Evolutionary conservation across 169 alveolate species (phyloP), one percentile per base, ranked within the genome.

Genomic region (Babesia bovis): DNA sequence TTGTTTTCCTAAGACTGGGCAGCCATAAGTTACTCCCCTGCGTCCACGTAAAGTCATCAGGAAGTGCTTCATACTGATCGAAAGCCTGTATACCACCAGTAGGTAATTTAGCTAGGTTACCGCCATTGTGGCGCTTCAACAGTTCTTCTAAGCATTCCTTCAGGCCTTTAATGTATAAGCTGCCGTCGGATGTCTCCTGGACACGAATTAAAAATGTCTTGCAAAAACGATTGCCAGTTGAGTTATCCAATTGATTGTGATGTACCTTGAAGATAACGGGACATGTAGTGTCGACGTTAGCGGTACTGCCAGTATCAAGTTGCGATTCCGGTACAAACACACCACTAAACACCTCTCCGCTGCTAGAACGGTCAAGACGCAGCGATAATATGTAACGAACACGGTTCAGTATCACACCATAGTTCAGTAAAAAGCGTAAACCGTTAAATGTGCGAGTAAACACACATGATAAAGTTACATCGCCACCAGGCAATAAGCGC

Each of bases 1-100:
- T 90, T 7, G 95, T 78, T 63, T 86, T 85, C 66, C 94, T 30
- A n/a, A 92, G 75, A 38, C 91, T 57, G 32, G 49, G 55, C 42
- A 81, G 71, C 95, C 95, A 90, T 45, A 79, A 91, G 45, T 63
- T 32, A 47, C 79, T 90, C 36, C 68, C 65, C 56, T 71, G 68
- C 30, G 86, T 72, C 88, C 88, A 81, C 13, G 66, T 44, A 70
- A 78, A 78, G 63, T 78, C 86, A 28, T 63, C 73, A 0, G 73
- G 73, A 21, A 63, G 36, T n/a, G 73, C n/a, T 35, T 63, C 73
- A 55, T 63, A 63, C n/a, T n/a, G 25, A 6, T 32, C 41, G 47
- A 15, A 63, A 0, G 73, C 73, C 35, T 63, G 61, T 13, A 63
- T 6, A 30, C 73, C 73, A 12, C 73, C 73, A 26, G 44, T 40